phyloP scores from a whole-genome alignment of 2,329 filamentous ascomycete species.

The Calonectria leucothoes region DNA sequence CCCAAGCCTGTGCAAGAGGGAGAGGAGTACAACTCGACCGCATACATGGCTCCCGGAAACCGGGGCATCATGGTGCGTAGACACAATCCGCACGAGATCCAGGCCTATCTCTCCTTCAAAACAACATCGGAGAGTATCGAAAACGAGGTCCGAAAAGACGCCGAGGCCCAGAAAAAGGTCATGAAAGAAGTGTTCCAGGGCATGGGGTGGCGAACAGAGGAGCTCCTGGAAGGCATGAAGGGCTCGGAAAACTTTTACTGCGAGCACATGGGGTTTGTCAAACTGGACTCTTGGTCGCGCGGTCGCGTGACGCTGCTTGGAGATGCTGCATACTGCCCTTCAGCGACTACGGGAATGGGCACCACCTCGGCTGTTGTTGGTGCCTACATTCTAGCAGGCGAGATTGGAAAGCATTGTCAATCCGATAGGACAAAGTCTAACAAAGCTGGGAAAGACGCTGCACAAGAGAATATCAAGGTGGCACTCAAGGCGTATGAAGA shows the following conservation, averaged over 20 bases:
- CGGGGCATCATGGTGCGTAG: constrained; percentile 55
- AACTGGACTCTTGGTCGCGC: constrained; percentile 40
- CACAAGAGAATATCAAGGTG: background rate
- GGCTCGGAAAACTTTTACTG: constrained; percentile 59
- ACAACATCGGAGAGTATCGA: constrained; percentile 40
- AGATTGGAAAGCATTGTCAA: background rate
- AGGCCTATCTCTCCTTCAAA: constrained; percentile 51
- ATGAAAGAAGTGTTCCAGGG: constrained; percentile 53
- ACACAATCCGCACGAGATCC: constrained; percentile 49
- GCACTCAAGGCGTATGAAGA: constrained; percentile 11
- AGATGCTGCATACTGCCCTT: background rate
- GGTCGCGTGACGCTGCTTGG: background rate
- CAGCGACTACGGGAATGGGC: background rate
- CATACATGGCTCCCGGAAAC: constrained; percentile 49
- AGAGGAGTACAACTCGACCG: constrained; percentile 51
- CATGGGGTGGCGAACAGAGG: constrained; percentile 54
- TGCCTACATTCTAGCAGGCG: constrained; percentile 1
- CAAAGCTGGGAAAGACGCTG: background rate
- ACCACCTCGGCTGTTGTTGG: constrained; percentile 4
- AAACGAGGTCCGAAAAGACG: constrained; percentile 44
- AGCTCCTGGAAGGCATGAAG: constrained; percentile 56
- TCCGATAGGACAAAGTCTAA: rapidly evolving
- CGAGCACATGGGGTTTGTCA: constrained; percentile 57
- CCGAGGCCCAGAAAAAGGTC: constrained; percentile 52
- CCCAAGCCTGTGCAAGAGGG: constrained; percentile 41